These are phyloP conservation scores for Colletotrichum horii DNA, from an alignment of 2,329 filamentous ascomycete species.

Conservation along the genomic window DNA sequence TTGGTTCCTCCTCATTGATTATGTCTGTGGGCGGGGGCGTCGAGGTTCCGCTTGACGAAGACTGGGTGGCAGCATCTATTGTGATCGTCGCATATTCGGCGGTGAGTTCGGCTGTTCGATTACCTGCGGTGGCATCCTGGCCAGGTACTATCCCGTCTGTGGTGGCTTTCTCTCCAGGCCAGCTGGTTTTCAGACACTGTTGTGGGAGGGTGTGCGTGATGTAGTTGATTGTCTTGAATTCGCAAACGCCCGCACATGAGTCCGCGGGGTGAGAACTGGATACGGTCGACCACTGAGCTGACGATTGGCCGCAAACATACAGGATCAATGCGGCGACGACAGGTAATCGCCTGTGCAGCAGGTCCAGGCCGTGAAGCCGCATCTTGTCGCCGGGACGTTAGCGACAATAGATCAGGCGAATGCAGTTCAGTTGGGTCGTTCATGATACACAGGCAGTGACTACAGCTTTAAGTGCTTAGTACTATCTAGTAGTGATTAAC, in stretches of 20 bases:
- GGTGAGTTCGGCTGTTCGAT: neutral
- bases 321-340: neutral
- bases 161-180: slow-evolving; percentile 36
- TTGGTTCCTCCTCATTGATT: slow-evolving; percentile 15
- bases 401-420: neutral
- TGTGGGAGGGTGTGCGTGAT: slow-evolving; percentile 80
- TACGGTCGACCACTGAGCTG: neutral
- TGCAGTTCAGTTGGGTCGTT: neutral
- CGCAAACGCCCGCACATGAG: slow-evolving; percentile 40
- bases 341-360: neutral
- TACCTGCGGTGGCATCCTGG: slow-evolving; percentile 8
- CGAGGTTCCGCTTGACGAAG: neutral
- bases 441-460: neutral
- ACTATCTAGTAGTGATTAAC: too few relatives aligned
- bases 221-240: slow-evolving; percentile 76
- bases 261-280: neutral
- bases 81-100: slow-evolving; percentile 12
- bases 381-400: neutral
- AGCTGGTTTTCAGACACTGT: slow-evolving; percentile 73
- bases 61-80: slow-evolving; percentile 1
- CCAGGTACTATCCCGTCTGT: neutral
- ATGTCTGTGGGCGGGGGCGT: neutral
- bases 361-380: neutral
- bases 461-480: too few relatives aligned
- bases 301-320: neutral